phyloP scores from a whole-genome alignment of 441 rosid species.

The Corymbia calophylla region DNA sequence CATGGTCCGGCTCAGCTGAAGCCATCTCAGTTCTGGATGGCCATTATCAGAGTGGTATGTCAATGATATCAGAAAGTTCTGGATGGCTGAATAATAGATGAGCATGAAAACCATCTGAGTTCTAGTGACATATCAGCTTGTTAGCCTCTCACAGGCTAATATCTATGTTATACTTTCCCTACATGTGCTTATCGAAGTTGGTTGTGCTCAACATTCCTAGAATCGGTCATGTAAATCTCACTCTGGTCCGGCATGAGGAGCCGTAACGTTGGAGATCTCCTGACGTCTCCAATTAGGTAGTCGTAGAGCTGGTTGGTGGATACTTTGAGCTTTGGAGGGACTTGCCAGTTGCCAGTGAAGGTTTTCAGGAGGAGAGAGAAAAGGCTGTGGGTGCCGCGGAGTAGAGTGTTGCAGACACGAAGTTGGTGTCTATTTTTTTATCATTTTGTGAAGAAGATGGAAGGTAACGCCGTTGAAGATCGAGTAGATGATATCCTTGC shows the following conservation, averaged over 20 bases:
- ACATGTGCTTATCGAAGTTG: slow-evolving; percentile 35
- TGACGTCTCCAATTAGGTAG: slow-evolving; percentile 34
- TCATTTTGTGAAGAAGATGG: not conserved
- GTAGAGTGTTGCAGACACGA: slow-evolving; percentile 13
- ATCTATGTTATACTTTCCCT: slow-evolving; percentile 28
- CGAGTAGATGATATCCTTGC: not conserved
- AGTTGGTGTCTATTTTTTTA: slow-evolving; percentile 22
- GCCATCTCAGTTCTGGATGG: not conserved
- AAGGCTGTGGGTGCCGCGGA: slow-evolving; percentile 2
- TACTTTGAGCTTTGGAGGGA: slow-evolving; percentile 33
- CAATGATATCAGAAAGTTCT: not conserved
- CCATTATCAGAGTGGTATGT: not conserved
- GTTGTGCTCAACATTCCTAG: slow-evolving; percentile 54
- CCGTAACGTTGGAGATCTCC: slow-evolving; percentile 32
- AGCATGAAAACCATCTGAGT: not conserved
- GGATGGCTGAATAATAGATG: not conserved
- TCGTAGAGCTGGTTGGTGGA: slow-evolving; percentile 46
- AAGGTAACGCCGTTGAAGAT: not conserved
- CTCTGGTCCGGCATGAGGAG: slow-evolving; percentile 33
- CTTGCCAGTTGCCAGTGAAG: slow-evolving; percentile 49
- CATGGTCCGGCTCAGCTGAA: not conserved
- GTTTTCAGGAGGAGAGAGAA: slow-evolving; percentile 20
- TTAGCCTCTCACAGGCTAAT: not conserved
- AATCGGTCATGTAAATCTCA: slow-evolving; percentile 42
- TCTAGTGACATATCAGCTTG: not conserved